Evolutionary conservation across 306 rosid species (phyloP), one percentile per base, ranked within the genome.

Genomic region (Inga leiocalycina): DNA sequence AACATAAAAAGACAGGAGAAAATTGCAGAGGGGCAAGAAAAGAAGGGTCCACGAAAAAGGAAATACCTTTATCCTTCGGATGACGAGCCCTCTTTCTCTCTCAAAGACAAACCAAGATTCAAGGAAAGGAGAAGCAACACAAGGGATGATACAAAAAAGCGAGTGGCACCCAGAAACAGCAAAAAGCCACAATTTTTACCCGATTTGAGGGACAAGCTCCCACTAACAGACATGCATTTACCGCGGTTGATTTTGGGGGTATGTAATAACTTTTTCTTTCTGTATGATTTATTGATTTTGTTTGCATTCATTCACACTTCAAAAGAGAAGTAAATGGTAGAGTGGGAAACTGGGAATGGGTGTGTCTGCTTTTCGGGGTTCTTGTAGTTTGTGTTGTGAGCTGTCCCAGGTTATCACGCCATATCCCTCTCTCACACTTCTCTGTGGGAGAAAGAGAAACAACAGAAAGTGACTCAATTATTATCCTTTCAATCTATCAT

Each of bases 1-100:
- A 92, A 90, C 94, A 88, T 84, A 75, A 92, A 87, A 85, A 89
- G 96, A 89, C 90, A 91, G 80, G 85, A 91, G 92, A 90, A 81
- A 87, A 86, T 57, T 79, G 82, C 89, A 88, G 86, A 82, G 62
- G 80, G 49, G 86, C 22, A 76, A 85, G 82, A 84, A 81, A 81
- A 84, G 81, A 80, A 80, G 82, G 85, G 82, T 61, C 85, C 76
- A 86, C 79, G 75, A 87, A 93, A 89, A 86, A 76, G 87, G 87
- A 86, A 85, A 85, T 59, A 86, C 79, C 79, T 81, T 59, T 78
- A 64, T 78, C 11, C 85, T 89, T 89, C 80, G 93, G 87, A 79
- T 73, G 54, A 65, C 78, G 94, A 87, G 93, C 56, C 89, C 89
- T 43, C 45, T 51, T 5, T 19, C 62, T 19, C 61, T 7, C 62